Percentiles rank a stretch among this genome's conserved stretches.
Conservation (phyloP, 306 rosid species). For the Inga oerstediana region DNA sequence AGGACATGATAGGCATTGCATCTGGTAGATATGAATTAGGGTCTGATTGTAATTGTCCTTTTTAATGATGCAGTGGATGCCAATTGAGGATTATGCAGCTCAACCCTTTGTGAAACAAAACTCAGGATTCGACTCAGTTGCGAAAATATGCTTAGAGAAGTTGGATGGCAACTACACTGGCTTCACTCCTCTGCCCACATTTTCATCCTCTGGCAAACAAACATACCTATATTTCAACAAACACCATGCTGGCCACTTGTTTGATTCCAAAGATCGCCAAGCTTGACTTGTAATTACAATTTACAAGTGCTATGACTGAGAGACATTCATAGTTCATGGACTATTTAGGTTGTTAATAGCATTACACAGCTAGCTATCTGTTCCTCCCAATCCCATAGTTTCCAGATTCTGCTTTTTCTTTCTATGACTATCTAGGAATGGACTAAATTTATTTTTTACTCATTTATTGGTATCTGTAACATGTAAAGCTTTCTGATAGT, state of each 20-base stretch:
- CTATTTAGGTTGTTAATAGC: too few relatives aligned
- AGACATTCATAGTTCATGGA: too few relatives aligned
- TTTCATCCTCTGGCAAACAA: slow-evolving; percentile 52
- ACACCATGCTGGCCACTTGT: slow-evolving; percentile 3
- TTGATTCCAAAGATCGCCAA: slow-evolving; percentile 23
- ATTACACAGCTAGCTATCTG: too few relatives aligned
- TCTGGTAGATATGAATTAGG: background rate
- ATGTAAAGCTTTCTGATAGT: background rate
- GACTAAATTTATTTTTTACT: background rate
- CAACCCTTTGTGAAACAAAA: slow-evolving; percentile 58
- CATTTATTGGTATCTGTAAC: background rate
- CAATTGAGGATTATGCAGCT: slow-evolving; percentile 65
- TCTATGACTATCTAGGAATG: too few relatives aligned
- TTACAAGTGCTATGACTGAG: too few relatives aligned
- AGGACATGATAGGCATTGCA: background rate
- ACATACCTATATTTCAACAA: slow-evolving; percentile 55
- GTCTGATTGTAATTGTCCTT: background rate
- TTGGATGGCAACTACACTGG: slow-evolving; percentile 52
- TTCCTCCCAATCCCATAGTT: too few relatives aligned
- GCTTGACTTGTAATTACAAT: background rate
- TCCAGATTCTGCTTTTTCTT: too few relatives aligned
- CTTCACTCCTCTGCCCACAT: slow-evolving; percentile 39
- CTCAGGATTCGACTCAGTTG: slow-evolving; percentile 50
- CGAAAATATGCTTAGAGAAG: slow-evolving; percentile 60
- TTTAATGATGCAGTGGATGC: slow-evolving; percentile 71